These are phyloP conservation scores for Clonostachys solani DNA, from an alignment of 2,329 filamentous ascomycete genomes.

Conservation along the genomic window DNA sequence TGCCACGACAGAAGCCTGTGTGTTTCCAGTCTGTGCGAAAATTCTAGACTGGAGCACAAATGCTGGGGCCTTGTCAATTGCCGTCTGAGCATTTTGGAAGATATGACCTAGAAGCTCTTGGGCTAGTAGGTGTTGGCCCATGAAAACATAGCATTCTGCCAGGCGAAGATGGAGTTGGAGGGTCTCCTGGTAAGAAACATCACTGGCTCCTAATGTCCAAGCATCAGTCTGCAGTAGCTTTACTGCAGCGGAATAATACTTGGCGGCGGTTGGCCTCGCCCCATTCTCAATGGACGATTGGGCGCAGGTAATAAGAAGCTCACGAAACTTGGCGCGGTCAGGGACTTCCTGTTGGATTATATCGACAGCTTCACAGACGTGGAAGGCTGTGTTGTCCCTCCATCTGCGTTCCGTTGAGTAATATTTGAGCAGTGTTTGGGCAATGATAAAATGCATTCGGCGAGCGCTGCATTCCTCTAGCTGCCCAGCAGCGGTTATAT, in stretches of 20 bases:
- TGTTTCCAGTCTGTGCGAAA: slow-evolving; percentile 69
- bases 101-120: slow-evolving; percentile 65
- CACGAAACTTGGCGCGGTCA: slow-evolving; percentile 63
- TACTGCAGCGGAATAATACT: slow-evolving; percentile 76
- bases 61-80: slow-evolving; percentile 77
- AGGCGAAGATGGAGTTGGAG: slow-evolving; percentile 73
- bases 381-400: slow-evolving; percentile 71
- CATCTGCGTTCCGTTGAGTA: slow-evolving; percentile 55
- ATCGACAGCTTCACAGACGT: slow-evolving; percentile 73
- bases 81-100: slow-evolving; percentile 63
- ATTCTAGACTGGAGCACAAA: slow-evolving; percentile 82
- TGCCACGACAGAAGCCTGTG: slow-evolving; percentile 61
- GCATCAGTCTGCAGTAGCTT: slow-evolving; percentile 73
- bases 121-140: slow-evolving; percentile 66
- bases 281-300: slow-evolving; percentile 77
- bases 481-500: slow-evolving; percentile 68
- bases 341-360: slow-evolving; percentile 66
- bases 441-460: slow-evolving; percentile 90
- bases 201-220: slow-evolving; percentile 66
- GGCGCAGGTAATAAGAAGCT: slow-evolving; percentile 75
- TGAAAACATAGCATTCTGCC: slow-evolving; percentile 79
- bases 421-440: slow-evolving; percentile 74
- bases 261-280: slow-evolving; percentile 74
- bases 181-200: slow-evolving; percentile 84
- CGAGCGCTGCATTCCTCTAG: slow-evolving; percentile 65